Evolutionary conservation across 139 green algal species (phyloP).

Genomic region (Picocystis salinarum): DNA sequence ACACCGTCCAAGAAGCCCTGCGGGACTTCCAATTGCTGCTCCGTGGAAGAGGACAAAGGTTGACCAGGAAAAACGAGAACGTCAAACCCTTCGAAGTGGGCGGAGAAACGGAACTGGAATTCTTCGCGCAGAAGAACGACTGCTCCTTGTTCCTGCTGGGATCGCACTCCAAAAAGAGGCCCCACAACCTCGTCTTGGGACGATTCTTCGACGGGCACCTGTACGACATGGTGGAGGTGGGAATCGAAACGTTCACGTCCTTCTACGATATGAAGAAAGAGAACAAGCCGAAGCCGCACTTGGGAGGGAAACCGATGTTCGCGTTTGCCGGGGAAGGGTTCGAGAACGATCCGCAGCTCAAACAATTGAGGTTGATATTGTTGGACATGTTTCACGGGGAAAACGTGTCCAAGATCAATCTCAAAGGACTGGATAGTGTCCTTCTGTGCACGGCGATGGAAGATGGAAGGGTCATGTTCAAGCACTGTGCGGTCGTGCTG

Average conservation of each 20-base stretch:
- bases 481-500: slow-evolving; percentile 49
- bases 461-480: slow-evolving; percentile 30
- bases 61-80: slow-evolving; percentile 60
- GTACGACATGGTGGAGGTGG: slow-evolving; percentile 49
- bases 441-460: slow-evolving; percentile 17
- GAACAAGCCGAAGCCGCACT: neutral
- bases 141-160: slow-evolving; percentile 60
- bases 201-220: slow-evolving; percentile 73
- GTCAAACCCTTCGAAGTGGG: slow-evolving; percentile 68
- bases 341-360: slow-evolving; percentile 36
- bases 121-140: slow-evolving; percentile 37
- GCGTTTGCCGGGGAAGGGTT: slow-evolving; percentile 74
- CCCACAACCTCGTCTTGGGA: slow-evolving; percentile 81
- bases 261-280: slow-evolving; percentile 1
- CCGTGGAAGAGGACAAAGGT: no score
- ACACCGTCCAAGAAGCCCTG: no score
- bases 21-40: no score
- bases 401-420: slow-evolving; percentile 46
- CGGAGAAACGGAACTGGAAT: slow-evolving; percentile 55
- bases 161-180: slow-evolving; percentile 83
- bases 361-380: slow-evolving; percentile 48
- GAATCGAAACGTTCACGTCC: slow-evolving; percentile 4
- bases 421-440: slow-evolving; percentile 59
- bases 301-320: slow-evolving; percentile 29
- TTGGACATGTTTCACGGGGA: slow-evolving; percentile 71